Percentiles rank a stretch among this genome's conserved stretches.
phyloP scores from a whole-genome alignment of 176 grass and related monocot species.

The Aegilops bicornis region DNA sequence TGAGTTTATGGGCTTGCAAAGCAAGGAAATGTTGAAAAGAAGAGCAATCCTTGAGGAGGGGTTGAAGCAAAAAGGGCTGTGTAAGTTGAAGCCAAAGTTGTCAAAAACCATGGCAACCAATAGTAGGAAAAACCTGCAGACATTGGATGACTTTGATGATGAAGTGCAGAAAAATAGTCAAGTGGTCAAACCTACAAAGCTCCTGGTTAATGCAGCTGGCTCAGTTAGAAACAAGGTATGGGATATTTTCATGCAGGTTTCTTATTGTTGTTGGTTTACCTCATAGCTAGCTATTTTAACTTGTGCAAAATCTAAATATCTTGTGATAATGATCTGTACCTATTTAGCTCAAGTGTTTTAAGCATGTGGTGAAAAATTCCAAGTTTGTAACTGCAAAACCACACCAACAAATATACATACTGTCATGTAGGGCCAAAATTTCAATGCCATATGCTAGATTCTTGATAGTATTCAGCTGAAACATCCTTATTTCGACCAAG shows the following conservation, averaged over 20 bases:
- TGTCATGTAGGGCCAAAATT: neutral
- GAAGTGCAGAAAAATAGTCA: constrained; percentile 59
- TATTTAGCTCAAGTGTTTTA: neutral
- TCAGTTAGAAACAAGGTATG: constrained; percentile 76
- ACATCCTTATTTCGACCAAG: neutral
- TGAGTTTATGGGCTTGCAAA: constrained; percentile 48
- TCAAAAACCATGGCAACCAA: constrained; percentile 47
- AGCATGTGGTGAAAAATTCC: neutral
- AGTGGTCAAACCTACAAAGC: constrained; percentile 37
- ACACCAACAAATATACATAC: neutral
- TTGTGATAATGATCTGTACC: neutral
- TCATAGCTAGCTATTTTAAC: constrained; percentile 14
- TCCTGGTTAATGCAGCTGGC: constrained; percentile 43
- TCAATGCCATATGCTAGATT: neutral
- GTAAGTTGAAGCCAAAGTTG: constrained; percentile 50
- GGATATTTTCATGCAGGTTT: constrained; percentile 7
- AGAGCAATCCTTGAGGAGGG: constrained; percentile 83
- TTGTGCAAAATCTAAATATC: constrained; percentile 9
- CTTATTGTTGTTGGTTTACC: neutral
- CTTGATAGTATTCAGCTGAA: neutral
- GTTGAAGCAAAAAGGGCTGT: constrained; percentile 85
- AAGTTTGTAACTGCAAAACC: neutral
- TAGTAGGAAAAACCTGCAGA: constrained; percentile 49
- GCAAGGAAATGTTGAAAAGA: constrained; percentile 91
- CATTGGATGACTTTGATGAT: constrained; percentile 82